Conservation (phyloP, 768 basidiomycete genomes). For the Tulasnella sp. region DNA sequence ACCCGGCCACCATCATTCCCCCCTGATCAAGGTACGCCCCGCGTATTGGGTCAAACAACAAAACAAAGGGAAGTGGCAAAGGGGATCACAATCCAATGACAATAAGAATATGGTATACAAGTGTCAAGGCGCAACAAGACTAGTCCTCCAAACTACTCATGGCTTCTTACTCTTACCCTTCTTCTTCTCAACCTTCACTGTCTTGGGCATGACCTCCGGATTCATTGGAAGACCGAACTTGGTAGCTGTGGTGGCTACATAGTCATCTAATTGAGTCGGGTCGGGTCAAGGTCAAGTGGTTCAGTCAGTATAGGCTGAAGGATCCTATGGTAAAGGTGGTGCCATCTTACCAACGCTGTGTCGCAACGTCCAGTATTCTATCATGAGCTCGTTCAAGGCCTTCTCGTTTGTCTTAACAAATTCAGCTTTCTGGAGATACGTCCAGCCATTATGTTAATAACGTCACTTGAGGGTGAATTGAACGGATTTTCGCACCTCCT, state of each 20-base stretch:
- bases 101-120: neutral
- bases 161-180: constrained; percentile 1
- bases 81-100: too few relatives aligned
- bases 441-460: neutral
- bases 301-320: neutral
- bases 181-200: neutral
- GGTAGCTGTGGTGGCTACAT: constrained; percentile 79
- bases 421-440: constrained; percentile 49
- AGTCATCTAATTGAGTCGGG: constrained; percentile 44
- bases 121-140: too few relatives aligned
- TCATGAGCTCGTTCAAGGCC: constrained; percentile 70
- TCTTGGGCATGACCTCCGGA: neutral
- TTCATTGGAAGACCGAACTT: constrained; percentile 49
- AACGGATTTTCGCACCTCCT: constrained; percentile 37
- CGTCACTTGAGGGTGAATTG: neutral
- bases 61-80: neutral
- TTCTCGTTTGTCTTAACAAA: constrained; percentile 63
- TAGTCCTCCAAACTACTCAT: too few relatives aligned
- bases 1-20: neutral
- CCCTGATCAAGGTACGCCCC: neutral
- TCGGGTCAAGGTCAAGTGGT: neutral
- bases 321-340: neutral
- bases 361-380: constrained; percentile 74
- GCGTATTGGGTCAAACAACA: neutral
- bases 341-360: constrained; percentile 53